Evolutionary conservation across 305 asterid genomes (phyloP).

Genomic region (Fraxinus albicans): DNA sequence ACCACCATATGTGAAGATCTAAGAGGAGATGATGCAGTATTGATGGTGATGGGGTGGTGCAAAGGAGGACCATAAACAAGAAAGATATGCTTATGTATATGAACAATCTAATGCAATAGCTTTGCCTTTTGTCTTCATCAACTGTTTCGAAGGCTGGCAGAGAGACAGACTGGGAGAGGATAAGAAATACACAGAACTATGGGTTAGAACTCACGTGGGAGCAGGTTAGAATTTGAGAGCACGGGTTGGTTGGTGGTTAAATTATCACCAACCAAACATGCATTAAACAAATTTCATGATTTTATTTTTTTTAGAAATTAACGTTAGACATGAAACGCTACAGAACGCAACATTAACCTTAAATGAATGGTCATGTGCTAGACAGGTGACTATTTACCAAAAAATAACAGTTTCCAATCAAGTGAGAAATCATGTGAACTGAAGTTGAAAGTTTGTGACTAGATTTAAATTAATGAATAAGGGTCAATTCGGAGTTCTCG

Average conservation of each 20-base stretch:
- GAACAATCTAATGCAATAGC: background rate
- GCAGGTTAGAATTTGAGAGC: background rate
- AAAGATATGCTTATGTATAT: background rate
- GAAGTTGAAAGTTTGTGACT: background rate
- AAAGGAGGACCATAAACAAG: slow-evolving; percentile 1
- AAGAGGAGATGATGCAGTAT: background rate
- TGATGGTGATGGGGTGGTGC: background rate
- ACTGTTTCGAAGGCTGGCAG: background rate
- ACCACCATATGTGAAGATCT: background rate
- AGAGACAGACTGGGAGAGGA: background rate
- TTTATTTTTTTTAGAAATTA: no score
- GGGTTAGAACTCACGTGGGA: background rate
- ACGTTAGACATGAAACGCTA: background rate
- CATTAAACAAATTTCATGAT: background rate
- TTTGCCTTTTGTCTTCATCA: background rate
- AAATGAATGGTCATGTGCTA: background rate
- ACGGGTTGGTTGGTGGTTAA: background rate
- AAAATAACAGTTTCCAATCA: no score
- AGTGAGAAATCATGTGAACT: background rate
- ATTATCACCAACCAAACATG: background rate
- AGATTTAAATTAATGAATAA: no score
- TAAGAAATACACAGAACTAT: background rate
- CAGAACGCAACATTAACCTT: background rate
- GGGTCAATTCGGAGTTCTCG: no score
- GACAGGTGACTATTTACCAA: no score